Evolutionary conservation across 2,329 filamentous ascomycete genomes (phyloP).

Genomic region (Aureobasidium zeae): DNA sequence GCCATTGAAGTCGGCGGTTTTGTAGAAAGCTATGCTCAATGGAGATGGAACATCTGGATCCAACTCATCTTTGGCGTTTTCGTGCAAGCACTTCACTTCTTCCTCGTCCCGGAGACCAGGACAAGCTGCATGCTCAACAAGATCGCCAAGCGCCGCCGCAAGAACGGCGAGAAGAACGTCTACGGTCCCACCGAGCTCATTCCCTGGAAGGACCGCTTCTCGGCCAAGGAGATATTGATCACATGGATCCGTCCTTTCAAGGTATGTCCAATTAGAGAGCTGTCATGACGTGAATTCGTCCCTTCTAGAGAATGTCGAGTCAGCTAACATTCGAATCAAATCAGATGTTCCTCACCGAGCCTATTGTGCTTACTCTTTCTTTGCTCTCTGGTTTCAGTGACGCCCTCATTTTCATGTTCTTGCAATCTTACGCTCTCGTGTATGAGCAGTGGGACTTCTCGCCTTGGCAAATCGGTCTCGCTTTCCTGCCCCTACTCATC

Average conservation of each 20-base stretch:
- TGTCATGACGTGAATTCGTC: too few species aligned
- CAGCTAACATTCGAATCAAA: too few species aligned
- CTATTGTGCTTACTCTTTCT: constrained; percentile 63
- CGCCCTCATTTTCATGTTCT: constrained; percentile 71
- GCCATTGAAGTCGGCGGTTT: constrained; percentile 32
- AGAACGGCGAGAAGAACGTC: constrained; percentile 51
- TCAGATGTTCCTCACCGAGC: constrained; percentile 70
- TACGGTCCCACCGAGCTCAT: constrained; percentile 68
- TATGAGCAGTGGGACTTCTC: constrained; percentile 59
- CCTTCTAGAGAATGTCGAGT: too few species aligned
- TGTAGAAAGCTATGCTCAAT: constrained; percentile 41
- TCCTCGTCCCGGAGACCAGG: constrained; percentile 70
- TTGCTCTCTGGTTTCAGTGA: constrained; percentile 67
- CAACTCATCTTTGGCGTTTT: constrained; percentile 71
- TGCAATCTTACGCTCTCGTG: constrained; percentile 62
- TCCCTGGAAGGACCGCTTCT: constrained; percentile 33
- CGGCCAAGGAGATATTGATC: constrained; percentile 36
- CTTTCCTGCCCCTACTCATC: constrained; percentile 58
- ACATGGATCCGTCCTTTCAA: constrained; percentile 61
- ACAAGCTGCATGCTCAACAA: constrained; percentile 70
- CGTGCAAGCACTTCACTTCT: constrained; percentile 50
- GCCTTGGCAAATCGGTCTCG: constrained; percentile 49
- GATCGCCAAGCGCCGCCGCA: constrained; percentile 65
- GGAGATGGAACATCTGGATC: constrained; percentile 80
- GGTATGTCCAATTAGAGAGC: too few species aligned